Evolutionary conservation across 2,329 filamentous ascomycete genomes (phyloP), one percentile per base, ranked within the genome.

Genomic region (Colletotrichum camelliae): DNA sequence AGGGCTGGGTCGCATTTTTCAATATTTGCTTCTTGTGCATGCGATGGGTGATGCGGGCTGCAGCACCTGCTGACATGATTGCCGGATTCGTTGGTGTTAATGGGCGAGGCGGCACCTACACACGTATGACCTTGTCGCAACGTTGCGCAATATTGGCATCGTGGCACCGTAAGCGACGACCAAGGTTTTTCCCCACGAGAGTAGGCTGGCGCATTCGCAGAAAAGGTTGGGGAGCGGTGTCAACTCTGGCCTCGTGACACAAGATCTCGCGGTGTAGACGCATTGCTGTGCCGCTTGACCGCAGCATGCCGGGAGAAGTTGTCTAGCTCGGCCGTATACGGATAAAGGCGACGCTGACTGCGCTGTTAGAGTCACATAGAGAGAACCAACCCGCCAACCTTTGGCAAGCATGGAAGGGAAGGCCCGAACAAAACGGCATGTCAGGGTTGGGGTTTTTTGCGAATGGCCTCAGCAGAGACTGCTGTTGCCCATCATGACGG

Each of bases 1-100:
- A 72, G 67, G 74, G 75, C 67, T 69, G 75, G 72, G 60, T 35
- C 48, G 72, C 57, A 72, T 55, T 65, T 65, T 48, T 70, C 58
- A 77, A 72, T 65, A 75, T 58, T 62, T 64, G 31, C 58, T 43
- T 18, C 35, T 58, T 29, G 27, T 35, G 57, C n/a, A 16, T 64
- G 73, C 43, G 24, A n/a, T 37, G 29, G 52, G 43, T 61, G 55
- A 29, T 29, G 31, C 31, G 27, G 21, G 29, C 37, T 67, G 60
- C 72, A 68, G 70, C 29, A 35, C 7, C n/a, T 33, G 73, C 70
- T 65, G 58, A 68, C 70, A 64, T 58, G 64, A 62, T 67, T 72
- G 29, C 48, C 60, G 37, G 16, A 39, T 43, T 31, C 35, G 43
- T 52, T 21, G 52, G 35, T 33, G n/a, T 9, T 12, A 58, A 31